phyloP scores from a whole-genome alignment of 2,329 filamentous ascomycete species.

The Colletotrichum sp. region DNA sequence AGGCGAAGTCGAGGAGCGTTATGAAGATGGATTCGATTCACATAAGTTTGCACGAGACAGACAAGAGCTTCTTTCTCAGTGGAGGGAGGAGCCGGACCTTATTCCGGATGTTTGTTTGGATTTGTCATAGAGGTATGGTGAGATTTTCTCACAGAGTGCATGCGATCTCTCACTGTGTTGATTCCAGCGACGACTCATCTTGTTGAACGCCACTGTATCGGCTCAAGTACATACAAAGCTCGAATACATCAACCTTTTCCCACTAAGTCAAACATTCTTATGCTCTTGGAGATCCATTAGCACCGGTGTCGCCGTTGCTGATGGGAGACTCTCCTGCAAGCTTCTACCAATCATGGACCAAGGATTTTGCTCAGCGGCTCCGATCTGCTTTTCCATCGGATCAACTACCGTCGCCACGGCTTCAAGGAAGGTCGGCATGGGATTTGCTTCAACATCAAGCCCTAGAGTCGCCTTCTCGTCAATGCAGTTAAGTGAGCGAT shows the following conservation, averaged over 20 bases:
- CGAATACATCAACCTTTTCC: not conserved
- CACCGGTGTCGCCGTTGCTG: not conserved
- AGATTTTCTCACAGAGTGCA: not conserved
- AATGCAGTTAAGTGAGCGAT: not conserved
- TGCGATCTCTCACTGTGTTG: not conserved
- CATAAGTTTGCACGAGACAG: not conserved
- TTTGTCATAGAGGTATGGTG: not conserved
- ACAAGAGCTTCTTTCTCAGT: not conserved
- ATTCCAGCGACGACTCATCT: not conserved
- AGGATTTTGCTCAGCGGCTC: not conserved
- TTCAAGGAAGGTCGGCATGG: not conserved
- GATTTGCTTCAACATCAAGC: not conserved
- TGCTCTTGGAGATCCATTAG: not conserved
- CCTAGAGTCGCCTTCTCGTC: not conserved
- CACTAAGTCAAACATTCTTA: not conserved
- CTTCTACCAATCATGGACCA: not conserved
- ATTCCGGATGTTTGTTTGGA: not conserved
- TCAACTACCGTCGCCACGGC: not conserved
- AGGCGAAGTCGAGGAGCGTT: not conserved
- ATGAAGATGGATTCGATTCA: not conserved
- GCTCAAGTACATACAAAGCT: not conserved
- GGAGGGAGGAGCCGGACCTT: not conserved
- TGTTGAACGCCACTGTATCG: not conserved
- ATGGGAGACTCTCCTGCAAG: not conserved
- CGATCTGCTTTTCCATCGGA: not conserved